These are phyloP conservation scores for Suillus subaureus DNA, from an alignment of 768 basidiomycete genomes.

Conservation along the genomic window DNA sequence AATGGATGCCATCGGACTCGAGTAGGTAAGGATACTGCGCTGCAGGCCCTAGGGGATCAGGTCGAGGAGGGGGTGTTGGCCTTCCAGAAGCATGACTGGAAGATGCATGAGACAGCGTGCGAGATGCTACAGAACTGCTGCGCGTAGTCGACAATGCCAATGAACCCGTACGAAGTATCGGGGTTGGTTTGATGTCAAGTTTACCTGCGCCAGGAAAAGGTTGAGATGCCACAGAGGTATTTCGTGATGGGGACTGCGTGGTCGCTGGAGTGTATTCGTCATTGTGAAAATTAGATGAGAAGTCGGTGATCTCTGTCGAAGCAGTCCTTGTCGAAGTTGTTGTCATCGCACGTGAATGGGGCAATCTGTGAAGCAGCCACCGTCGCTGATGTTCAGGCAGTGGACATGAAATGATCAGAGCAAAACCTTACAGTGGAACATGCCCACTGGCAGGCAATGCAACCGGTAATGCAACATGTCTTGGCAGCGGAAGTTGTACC, in stretches of 20 bases:
- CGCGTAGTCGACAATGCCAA: neutral
- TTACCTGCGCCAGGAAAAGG: neutral
- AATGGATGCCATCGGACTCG: constrained; percentile 51
- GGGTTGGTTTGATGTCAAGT: constrained; percentile 3
- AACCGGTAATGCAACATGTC: neutral
- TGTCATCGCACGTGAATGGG: neutral
- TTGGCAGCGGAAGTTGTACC: constrained; percentile 2
- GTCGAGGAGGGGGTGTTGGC: constrained; percentile 43
- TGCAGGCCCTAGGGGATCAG: constrained; percentile 53
- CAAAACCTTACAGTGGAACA: constrained; percentile 4
- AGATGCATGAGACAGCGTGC: constrained; percentile 1
- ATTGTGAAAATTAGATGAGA: constrained; percentile 1
- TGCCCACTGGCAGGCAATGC: neutral
- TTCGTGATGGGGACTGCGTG: neutral
- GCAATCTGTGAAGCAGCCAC: neutral
- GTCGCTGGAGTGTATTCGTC: neutral
- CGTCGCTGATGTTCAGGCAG: neutral
- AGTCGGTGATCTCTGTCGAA: constrained; percentile 2
- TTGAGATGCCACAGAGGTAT: constrained; percentile 5
- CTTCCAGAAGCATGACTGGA: constrained; percentile 27
- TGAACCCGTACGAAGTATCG: neutral
- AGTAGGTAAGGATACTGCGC: constrained; percentile 52
- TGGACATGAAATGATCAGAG: neutral
- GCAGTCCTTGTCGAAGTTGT: neutral
- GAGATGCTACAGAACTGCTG: constrained; percentile 12